Evolutionary conservation across 257 asterid genomes (phyloP), one percentile per base, ranked within the genome.

Genomic region (Solanum arcanum): DNA sequence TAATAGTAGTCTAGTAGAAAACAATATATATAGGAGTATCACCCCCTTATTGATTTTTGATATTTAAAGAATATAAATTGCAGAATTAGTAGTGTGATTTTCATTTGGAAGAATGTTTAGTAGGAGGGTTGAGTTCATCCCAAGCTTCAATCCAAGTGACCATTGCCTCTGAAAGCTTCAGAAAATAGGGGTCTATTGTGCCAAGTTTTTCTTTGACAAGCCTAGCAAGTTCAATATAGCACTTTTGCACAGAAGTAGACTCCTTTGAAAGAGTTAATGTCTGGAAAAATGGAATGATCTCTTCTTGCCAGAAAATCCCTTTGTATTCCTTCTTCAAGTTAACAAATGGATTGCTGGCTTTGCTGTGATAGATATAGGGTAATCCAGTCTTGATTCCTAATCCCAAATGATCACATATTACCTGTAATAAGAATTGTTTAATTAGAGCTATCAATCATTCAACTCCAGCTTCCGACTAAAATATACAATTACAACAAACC

Each of bases 141-240:
- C 98, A 94, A 77, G 98, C 98, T 86, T 94, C 94, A 70, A 94
- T 93, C 97, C 98, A 95, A 7, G 97, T 93, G 86, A 91, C 95
- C 98, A 93, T 95, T 15, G 95, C 98, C 78, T 94, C 98, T 0
- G 96, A 92, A 86, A 94, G 97, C 92, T 95, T 95, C 44, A 78
- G 89, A 27, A 94, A 95, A 76, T 94, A 93, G 0, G 93, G 92
- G 80, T 95, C 96, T 7, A 95, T 77, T 74, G 91, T 92, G 1
- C 98, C 98, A 1, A 95, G 93, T 89, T 94, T 94, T 12, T 94
- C 98, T 87, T 92, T 93, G 33, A 93, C 98, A 88, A 93, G 95
- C 59, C 87, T 93, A 29, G 97, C 87, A 14, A 95, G 92, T 86
- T 95, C 98, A 25, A 94, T 9, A 84, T 92, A 92, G 83, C 98